Evolutionary conservation across 306 rosid species (phyloP), one percentile per base, ranked within the genome.

Genomic region (Dicorynia guianensis): DNA sequence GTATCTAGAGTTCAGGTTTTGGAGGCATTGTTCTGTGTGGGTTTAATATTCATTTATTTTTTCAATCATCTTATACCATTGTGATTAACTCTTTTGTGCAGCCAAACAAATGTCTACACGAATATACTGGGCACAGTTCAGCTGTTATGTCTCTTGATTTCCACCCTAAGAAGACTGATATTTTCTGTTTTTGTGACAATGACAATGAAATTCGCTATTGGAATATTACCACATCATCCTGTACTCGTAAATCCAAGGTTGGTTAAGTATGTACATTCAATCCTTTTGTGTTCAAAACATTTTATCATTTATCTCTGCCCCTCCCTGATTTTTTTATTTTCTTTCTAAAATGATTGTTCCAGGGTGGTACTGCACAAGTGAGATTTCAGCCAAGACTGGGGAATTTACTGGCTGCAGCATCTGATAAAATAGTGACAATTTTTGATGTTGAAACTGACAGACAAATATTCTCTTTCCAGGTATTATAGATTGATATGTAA

Each of bases 341-440:
- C 30, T 25, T 25, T 25, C 30, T 25, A 25, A 64, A 43, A 52
- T 61, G 71, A 44, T 69, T 74, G 66, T 67, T 67, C 42, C 74
- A 86, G 89, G 89, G 87, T 56, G 89, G 81, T 70, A 80, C 25
- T 75, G 46, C 81, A 46, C 77, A 80, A 70, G 90, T 83, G 83
- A 83, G 90, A 74, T 86, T 86, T 80, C 90, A 86, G 72, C 90
- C 90, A 42, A 67, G 77, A 77, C 11, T 18, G 8, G 89, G 89
- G 30, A 85, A 60, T 2, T 40, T 69, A 11, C 76, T 86, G 62
- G 89, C 87, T 36, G 85, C 89, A 12, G 85, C 87, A 63, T 86
- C 87, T 52, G 85, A 86, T 70, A 74, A 86, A 69, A 39, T 63
- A 15, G 85, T 86, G 48, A 77, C 87, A 10, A 73, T 86, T 48